Base-by-base conservation (phyloP, 176 grass and related monocot species). In the Pontederia crassipes region DNA sequence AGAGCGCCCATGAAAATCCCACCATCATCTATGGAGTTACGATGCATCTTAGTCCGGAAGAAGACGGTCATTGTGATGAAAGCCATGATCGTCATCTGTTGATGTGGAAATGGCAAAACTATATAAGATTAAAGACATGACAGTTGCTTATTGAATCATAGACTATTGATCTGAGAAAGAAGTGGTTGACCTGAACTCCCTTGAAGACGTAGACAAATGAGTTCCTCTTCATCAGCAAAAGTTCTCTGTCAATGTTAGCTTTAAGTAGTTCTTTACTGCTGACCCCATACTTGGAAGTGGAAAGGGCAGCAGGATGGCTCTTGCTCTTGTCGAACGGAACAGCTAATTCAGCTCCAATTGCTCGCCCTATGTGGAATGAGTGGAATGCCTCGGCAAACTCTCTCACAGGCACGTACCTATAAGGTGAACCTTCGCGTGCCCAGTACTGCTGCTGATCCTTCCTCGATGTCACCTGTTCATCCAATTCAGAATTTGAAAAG, bases 171-270 rank as follows among this genome's bases (percentile, higher is more conserved):
- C n/a, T 7, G 0, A 8, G 11, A 12, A 10, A 9, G 46, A 17
- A 26, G 13, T 52, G 10, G n/a, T 49, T 66, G 9, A 66, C 64
- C 48, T 66, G 64, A n/a, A 28, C 29, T 26, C 17, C 45, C 61
- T 82, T 96, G 71, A 96, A 96, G 65, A 88, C 85, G 62, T 96
- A 96, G 50, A 96, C 89, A 61, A 96, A 96, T 62, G 92, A 80
- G 12, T 96, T 90, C 59, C 92, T 77, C 74, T 88, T 96, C 92
- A 96, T 96, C 29, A 96, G 83, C 49, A 96, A 72, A 49, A 90
- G 76, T 59, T 96, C 92, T 74, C 92, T 85, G 65, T 80, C 80
- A 45, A 90, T 82, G 72, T 80, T 89, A 17, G 92, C 81, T 69
- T 74, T 80, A 17, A 96, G 64, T 68, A 96, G 64, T 46, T 96